Percentiles rank a stretch among this genome's conserved stretches.
phyloP scores from a whole-genome alignment of 1,284 basidiomycete species.

The Malassezia pachydermatis region DNA sequence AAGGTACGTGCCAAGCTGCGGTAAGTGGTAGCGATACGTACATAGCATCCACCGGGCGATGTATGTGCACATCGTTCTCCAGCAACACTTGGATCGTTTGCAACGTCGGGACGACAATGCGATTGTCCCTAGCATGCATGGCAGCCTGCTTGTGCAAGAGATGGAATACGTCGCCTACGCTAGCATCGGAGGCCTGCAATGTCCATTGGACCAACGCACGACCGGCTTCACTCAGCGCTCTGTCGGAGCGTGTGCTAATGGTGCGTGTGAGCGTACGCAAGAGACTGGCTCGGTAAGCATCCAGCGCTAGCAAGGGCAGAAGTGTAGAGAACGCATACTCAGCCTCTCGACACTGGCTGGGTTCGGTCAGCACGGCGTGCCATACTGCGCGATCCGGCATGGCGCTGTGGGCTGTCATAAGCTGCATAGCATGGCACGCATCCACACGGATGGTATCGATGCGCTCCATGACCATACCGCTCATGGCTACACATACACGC shows the following conservation, averaged over 20 bases:
- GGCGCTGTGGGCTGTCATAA: conserved; percentile 9
- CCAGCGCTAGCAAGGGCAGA: background rate
- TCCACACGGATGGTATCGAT: conserved; percentile 77
- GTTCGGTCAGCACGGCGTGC: background rate
- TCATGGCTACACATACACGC: conserved; percentile 53
- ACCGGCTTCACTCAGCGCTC: conserved; percentile 8
- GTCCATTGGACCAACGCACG: conserved; percentile 7
- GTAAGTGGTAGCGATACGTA: background rate
- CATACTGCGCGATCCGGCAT: conserved; percentile 1
- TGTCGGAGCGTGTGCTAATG: conserved; percentile 4
- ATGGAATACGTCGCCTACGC: conserved; percentile 6
- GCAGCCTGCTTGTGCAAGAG: conserved; percentile 19
- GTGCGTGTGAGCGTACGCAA: background rate
- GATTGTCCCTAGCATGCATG: conserved; percentile 24
- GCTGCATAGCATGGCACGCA: conserved; percentile 54
- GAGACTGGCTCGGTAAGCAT: conserved; percentile 1
- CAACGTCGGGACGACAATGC: conserved; percentile 25
- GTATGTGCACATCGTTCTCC: conserved; percentile 20
- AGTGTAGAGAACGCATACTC: background rate
- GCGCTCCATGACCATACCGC: conserved; percentile 81
- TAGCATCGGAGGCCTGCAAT: background rate
- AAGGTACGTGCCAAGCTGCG: background rate
- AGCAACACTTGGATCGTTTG: conserved; percentile 23
- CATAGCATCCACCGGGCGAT: background rate
- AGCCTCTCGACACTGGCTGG: conserved; percentile 7